Evolutionary conservation across 2,329 filamentous ascomycete genomes (phyloP).

Genomic region (Neonectria punicea): DNA sequence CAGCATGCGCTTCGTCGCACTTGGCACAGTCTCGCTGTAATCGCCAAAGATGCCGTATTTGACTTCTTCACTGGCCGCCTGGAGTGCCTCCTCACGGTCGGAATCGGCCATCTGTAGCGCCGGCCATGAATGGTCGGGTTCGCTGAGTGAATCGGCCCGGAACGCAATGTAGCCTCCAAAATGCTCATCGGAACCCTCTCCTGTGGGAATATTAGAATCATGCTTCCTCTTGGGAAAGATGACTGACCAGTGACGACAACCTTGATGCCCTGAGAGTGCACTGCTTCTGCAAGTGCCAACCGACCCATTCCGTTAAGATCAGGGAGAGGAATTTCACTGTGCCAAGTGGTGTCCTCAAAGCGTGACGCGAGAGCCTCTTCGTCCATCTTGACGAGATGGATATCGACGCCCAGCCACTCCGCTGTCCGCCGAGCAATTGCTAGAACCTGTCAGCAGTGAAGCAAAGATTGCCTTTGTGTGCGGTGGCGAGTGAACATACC

Average conservation of each 20-base stretch:
- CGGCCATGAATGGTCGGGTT: conserved; percentile 51
- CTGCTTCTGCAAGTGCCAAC: conserved; percentile 58
- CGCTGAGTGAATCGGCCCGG: conserved; percentile 58
- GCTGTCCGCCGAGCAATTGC: conserved; percentile 48
- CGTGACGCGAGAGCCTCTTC: conserved; percentile 44
- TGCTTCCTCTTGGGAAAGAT: background rate
- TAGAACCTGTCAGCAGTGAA: conserved; percentile 7
- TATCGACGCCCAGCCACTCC: conserved; percentile 46
- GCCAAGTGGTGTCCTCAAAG: conserved; percentile 46
- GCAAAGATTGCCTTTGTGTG: conserved; percentile 36
- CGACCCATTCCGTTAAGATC: conserved; percentile 65
- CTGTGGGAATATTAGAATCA: background rate
- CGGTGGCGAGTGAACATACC: conserved; percentile 35
- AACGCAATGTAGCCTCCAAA: conserved; percentile 64
- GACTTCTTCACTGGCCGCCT: background rate
- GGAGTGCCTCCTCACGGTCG: conserved; percentile 24
- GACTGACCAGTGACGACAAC: conserved; percentile 60
- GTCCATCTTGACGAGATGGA: conserved; percentile 39
- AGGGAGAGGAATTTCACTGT: conserved; percentile 47
- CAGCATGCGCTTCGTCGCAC: conserved; percentile 6
- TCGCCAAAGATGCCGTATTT: background rate
- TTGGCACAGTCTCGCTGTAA: background rate
- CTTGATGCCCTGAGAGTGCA: conserved; percentile 58
- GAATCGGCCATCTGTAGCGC: conserved; percentile 42
- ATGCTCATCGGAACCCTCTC: conserved; percentile 63